Conservation (phyloP, 768 basidiomycete genomes). For the Naganishia vishniacii region DNA sequence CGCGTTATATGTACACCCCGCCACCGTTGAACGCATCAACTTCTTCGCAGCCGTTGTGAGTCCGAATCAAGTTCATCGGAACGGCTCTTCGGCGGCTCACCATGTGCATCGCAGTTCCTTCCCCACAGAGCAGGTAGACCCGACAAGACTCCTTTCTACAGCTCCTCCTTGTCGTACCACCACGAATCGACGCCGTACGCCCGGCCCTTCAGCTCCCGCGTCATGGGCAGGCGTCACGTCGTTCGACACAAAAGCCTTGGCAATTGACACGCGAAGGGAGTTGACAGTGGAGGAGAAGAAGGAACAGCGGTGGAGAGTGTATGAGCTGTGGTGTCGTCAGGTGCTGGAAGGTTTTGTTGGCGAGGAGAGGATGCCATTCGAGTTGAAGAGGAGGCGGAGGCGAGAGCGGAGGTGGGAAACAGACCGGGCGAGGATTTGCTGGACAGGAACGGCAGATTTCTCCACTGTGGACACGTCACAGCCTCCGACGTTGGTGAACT, state of each 20-base stretch:
- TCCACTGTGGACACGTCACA: too few species aligned
- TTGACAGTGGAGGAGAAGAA: background rate
- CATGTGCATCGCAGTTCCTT: background rate
- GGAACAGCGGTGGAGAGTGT: constrained; percentile 3
- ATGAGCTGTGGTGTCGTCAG: constrained; percentile 8
- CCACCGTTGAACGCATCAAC: background rate
- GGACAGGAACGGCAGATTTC: background rate
- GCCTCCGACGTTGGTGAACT: background rate
- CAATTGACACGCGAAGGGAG: background rate
- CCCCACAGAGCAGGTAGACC: background rate
- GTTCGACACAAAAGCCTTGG: background rate
- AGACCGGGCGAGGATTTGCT: background rate
- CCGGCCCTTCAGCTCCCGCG: constrained; percentile 7
- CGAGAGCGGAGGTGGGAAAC: background rate
- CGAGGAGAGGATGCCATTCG: constrained; percentile 3
- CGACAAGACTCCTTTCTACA: background rate
- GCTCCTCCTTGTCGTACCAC: background rate
- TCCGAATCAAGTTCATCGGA: background rate
- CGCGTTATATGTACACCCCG: constrained; percentile 1
- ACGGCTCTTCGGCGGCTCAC: background rate
- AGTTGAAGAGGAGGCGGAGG: background rate
- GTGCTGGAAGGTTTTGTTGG: background rate
- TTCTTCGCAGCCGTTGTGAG: background rate
- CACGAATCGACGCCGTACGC: background rate
- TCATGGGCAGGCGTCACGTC: constrained; percentile 6